Evolutionary conservation across 331 rosid genomes (phyloP).

Genomic region (Pyracantha coccinea): DNA sequence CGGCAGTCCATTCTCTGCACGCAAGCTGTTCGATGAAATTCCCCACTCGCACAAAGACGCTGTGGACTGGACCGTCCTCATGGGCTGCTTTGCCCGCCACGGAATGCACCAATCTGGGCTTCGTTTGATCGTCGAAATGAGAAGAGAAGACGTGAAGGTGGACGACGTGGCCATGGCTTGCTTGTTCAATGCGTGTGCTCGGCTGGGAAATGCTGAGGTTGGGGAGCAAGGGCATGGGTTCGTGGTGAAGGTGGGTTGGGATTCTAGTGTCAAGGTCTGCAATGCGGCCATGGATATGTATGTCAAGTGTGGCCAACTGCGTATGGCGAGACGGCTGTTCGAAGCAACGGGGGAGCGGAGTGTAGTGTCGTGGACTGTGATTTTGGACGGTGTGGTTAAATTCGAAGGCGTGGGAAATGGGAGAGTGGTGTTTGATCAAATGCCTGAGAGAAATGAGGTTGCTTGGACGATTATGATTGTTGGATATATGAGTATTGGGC

Average conservation of each 20-base stretch:
- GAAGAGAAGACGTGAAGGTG: conserved; percentile 15
- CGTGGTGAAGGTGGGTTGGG: conserved; percentile 37
- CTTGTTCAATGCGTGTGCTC: conserved; percentile 36
- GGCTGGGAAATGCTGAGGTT: conserved; percentile 25
- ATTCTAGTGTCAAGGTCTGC: conserved; percentile 30
- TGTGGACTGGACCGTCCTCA: conserved; percentile 61
- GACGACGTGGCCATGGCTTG: conserved; percentile 50
- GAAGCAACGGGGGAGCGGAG: conserved; percentile 41
- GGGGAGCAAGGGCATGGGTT: conserved; percentile 42
- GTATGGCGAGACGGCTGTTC: conserved; percentile 45
- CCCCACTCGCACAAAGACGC: conserved; percentile 55
- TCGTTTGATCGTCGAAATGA: conserved; percentile 38
- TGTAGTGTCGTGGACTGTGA: conserved; percentile 76
- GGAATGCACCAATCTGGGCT: conserved; percentile 29
- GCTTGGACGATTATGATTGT: conserved; percentile 73
- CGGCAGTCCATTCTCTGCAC: conserved; percentile 19
- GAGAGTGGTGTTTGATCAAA: conserved; percentile 51
- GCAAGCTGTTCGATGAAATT: conserved; percentile 47
- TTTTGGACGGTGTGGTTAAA: conserved; percentile 55
- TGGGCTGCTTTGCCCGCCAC: conserved; percentile 35
- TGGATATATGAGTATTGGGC: conserved; percentile 48
- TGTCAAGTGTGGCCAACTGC: conserved; percentile 47
- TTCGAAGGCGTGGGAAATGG: conserved; percentile 57
- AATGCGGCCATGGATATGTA: conserved; percentile 66
- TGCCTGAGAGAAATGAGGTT: conserved; percentile 72